Evolutionary conservation across 768 basidiomycete genomes (phyloP).

Genomic region (Multifurca ochricompacta): DNA sequence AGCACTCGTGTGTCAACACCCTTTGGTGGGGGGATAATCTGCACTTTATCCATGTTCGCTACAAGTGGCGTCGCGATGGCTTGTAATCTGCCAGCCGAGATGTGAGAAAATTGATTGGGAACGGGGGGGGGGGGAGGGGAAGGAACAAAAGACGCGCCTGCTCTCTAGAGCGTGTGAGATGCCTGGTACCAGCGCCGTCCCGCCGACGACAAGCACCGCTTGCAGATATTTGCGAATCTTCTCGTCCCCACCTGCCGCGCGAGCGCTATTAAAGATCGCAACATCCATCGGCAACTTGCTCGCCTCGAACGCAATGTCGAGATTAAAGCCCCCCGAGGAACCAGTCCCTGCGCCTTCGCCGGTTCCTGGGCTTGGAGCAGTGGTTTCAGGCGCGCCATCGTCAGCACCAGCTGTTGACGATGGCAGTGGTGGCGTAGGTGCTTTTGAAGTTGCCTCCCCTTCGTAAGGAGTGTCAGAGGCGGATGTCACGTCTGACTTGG

Average conservation of each 20-base stretch:
- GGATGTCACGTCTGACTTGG: conserved; percentile 19
- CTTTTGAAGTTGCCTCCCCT: conserved; percentile 14
- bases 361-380: conserved; percentile 3
- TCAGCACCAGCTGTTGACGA: conserved; percentile 14
- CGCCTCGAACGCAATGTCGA: conserved; percentile 80
- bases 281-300: conserved; percentile 88
- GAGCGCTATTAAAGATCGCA: conserved; percentile 85
- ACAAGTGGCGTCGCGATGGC: conserved; percentile 81
- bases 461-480: conserved; percentile 19
- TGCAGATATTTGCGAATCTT: conserved; percentile 85
- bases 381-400: conserved; percentile 6
- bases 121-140: no score
- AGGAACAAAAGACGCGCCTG: conserved; percentile 43
- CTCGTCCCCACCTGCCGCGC: conserved; percentile 83
- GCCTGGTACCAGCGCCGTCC: conserved; percentile 71
- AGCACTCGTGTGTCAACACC: conserved; percentile 85
- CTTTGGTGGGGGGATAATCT: conserved; percentile 90
- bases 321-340: conserved; percentile 34
- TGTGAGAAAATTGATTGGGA: neutral
- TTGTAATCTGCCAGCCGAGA: conserved; percentile 44
- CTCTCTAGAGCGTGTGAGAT: conserved; percentile 83
- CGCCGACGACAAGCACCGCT: conserved; percentile 83
- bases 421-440: conserved; percentile 21
- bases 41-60: conserved; percentile 78
- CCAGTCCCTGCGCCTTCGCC: conserved; percentile 6